phyloP scores from a whole-genome alignment of 352 stramenopile species.

The Globisporangium echinulatum region DNA sequence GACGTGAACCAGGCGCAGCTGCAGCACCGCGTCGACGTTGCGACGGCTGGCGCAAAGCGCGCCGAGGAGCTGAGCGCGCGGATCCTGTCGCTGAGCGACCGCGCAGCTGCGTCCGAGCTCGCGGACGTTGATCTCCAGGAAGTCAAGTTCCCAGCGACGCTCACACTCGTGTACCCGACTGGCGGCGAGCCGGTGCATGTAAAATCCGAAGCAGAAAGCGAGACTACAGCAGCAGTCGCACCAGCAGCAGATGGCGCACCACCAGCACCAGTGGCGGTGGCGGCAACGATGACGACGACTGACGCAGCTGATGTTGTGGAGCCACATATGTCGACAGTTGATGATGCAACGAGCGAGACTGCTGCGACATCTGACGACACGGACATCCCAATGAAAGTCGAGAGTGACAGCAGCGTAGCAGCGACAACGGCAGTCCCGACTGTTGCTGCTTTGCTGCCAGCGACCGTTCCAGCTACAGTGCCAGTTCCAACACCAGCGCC shows the following conservation, averaged over 20 bases:
- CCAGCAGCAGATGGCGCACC: background rate
- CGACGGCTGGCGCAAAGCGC: slow-evolving; percentile 52
- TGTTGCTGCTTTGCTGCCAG: background rate
- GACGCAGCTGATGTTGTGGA: background rate
- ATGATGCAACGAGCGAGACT: slow-evolving; percentile 6
- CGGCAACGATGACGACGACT: background rate
- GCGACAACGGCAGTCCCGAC: background rate
- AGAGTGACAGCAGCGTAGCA: background rate
- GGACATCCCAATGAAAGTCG: slow-evolving; percentile 14
- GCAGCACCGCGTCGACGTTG: slow-evolving; percentile 66
- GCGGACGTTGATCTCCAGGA: slow-evolving; percentile 76
- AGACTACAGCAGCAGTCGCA: background rate
- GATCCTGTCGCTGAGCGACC: slow-evolving; percentile 59
- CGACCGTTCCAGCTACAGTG: background rate
- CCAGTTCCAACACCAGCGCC: background rate
- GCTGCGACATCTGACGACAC: slow-evolving; percentile 1
- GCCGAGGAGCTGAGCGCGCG: slow-evolving; percentile 57
- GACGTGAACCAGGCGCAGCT: slow-evolving; percentile 73
- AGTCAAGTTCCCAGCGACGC: slow-evolving; percentile 60
- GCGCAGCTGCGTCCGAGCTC: slow-evolving; percentile 44
- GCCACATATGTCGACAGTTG: background rate
- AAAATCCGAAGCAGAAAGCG: slow-evolving; percentile 15
- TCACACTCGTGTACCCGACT: slow-evolving; percentile 53
- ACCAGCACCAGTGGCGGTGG: background rate
- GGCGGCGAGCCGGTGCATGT: slow-evolving; percentile 15